Evolutionary conservation across 257 asterid genomes (phyloP).

Genomic region (Solanum piurae): DNA sequence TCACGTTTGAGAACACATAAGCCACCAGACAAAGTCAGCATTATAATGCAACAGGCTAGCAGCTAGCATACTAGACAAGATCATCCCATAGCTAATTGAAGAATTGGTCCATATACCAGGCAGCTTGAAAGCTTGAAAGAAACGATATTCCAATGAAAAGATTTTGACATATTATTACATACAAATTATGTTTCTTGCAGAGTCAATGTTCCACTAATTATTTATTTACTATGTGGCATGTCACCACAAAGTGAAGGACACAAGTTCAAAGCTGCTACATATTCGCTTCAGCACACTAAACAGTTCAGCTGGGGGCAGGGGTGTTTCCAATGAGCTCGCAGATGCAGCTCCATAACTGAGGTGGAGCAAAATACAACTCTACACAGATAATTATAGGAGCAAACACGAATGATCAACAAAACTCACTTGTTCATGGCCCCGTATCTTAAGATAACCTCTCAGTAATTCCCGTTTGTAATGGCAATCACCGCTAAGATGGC

Average conservation of each 20-base stretch:
- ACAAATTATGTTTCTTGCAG: not conserved
- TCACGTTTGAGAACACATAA: not conserved
- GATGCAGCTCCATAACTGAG: not conserved
- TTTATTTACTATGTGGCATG: not conserved
- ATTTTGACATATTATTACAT: not conserved
- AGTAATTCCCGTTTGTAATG: slow-evolving; percentile 78
- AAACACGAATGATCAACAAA: not conserved
- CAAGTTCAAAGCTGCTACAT: not conserved
- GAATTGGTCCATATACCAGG: not conserved
- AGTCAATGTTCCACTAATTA: not conserved
- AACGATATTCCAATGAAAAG: not conserved
- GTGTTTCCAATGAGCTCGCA: not conserved
- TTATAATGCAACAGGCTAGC: not conserved
- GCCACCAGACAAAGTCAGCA: not conserved
- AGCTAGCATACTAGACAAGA: not conserved
- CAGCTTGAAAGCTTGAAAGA: not conserved
- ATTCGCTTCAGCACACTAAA: not conserved
- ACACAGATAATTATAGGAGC: not conserved
- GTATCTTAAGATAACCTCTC: slow-evolving; percentile 54
- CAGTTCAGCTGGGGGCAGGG: not conserved
- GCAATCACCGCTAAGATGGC: slow-evolving; percentile 94
- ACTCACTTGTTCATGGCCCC: slow-evolving; percentile 78
- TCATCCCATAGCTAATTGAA: not conserved
- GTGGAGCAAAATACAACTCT: not conserved
- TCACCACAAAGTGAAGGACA: not conserved